phyloP scores from a whole-genome alignment of 495 filamentous ascomycete genomes.

The Talaromyces nanjingensis region DNA sequence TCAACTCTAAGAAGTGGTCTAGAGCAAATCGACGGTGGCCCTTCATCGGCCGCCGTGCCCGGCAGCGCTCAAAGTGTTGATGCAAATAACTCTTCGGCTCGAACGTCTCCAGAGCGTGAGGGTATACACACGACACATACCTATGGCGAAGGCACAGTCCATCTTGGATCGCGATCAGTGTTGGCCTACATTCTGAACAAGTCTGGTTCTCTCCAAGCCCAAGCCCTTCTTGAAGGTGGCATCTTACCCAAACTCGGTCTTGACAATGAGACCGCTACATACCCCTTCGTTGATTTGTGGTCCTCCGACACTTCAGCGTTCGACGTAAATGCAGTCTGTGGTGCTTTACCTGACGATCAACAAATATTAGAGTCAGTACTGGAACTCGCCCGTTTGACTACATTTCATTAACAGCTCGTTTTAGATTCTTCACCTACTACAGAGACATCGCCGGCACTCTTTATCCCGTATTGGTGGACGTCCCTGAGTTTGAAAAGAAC shows the following conservation, averaged over 20 bases:
- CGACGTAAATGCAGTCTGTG: constrained; percentile 61
- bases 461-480: constrained; percentile 71
- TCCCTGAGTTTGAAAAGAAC: constrained; percentile 57
- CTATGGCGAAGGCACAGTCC: constrained; percentile 41
- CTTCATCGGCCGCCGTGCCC: neutral
- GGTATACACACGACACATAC: constrained; percentile 43
- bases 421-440: constrained; percentile 64
- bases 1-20: constrained; percentile 23
- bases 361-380: constrained; percentile 56
- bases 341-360: constrained; percentile 56
- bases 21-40: constrained; percentile 5
- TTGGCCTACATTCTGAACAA: constrained; percentile 43
- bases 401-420: neutral
- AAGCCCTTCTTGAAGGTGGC: constrained; percentile 65
- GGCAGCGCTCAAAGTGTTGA: neutral
- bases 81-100: neutral
- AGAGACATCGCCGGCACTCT: constrained; percentile 70
- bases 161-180: constrained; percentile 50
- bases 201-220: constrained; percentile 30
- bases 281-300: constrained; percentile 67
- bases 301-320: constrained; percentile 58
- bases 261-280: constrained; percentile 70
- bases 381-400: neutral
- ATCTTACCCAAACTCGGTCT: constrained; percentile 75
- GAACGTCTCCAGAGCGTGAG: constrained; percentile 25